Evolutionary conservation across 2,329 filamentous ascomycete genomes (phyloP), one percentile per base, ranked within the genome.

Genomic region (Diplodia mutila): DNA sequence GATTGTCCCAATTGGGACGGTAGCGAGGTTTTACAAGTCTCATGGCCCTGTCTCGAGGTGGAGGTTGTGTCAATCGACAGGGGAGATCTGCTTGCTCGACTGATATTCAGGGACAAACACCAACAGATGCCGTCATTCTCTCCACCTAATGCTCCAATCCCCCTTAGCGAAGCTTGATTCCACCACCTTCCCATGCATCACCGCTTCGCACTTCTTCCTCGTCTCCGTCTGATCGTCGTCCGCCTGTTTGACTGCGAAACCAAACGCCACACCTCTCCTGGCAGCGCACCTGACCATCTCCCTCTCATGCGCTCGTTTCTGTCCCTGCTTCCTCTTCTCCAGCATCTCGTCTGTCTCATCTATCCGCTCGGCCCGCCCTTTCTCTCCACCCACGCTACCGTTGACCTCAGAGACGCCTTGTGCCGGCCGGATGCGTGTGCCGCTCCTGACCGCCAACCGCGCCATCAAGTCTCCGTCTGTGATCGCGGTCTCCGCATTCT

Each of bases 201-300:
- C 78, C 8, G 86, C 86, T 74, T 89, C 87, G 67, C 86, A 88
- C 70, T 85, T 82, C 67, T 81, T 80, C 69, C 75, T 75, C 53
- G 71, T 70, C 11, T 71, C 69, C 67, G 70, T 66, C 61, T 73
- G 12, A 69, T 73, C 52, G 39, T 27, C 64, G 39, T 57, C 52
- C 64, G 37, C 64, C 23, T 63, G 53, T 29, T 75, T 69, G 2
- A 78, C 74, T 1, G 72, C 65, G 37, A 87, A 82, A 1, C 86
- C 85, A 77, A 88, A 87, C 0, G 85, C 85, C 67, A 85, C 85
- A 1, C 83, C 84, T 25, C 88, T 82, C 71, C 89, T 84, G 1
- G 89, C 89, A 0, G 87, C 88, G n/a, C 85, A 84, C 32, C 85
- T 82, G 55, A 90, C 83, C 78, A 88, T 81, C 74, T 91, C 88